A percentile compares a stretch with the other conserved stretches of the same genome.
Evolutionary conservation across 495 filamentous ascomycete species (phyloP).

Genomic region (Bacidia rubella): DNA sequence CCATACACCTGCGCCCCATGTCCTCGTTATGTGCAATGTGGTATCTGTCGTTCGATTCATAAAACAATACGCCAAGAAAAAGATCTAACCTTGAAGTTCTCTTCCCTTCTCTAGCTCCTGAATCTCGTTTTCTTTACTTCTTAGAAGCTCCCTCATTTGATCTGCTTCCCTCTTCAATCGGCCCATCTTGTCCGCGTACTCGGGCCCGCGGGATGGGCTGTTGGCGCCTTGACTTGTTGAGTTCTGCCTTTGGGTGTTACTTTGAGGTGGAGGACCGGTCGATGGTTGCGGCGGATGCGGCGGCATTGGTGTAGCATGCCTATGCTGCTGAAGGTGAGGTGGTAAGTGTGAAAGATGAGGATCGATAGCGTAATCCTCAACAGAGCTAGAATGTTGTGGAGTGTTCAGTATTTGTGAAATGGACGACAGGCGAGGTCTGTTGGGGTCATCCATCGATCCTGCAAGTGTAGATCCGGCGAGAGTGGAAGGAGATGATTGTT

Average conservation of each 20-base stretch:
- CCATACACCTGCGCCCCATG: neutral
- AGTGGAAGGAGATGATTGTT: slow-evolving; percentile 28
- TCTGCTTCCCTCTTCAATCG: slow-evolving; percentile 62
- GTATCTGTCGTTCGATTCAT: neutral
- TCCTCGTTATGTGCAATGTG: neutral
- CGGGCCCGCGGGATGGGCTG: slow-evolving; percentile 28
- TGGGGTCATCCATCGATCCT: slow-evolving; percentile 22
- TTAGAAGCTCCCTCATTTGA: slow-evolving; percentile 58
- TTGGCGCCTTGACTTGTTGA: slow-evolving; percentile 26
- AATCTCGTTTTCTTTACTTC: slow-evolving; percentile 65
- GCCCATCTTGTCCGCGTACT: slow-evolving; percentile 48
- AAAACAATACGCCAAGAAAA: neutral
- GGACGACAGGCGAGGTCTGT: slow-evolving; percentile 43
- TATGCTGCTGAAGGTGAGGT: slow-evolving; percentile 23
- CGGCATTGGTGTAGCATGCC: slow-evolving; percentile 21
- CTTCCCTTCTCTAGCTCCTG: slow-evolving; percentile 42
- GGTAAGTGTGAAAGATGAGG: slow-evolving; percentile 28
- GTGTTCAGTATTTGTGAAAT: slow-evolving; percentile 75
- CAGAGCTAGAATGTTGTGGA: slow-evolving; percentile 20
- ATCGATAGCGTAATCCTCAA: slow-evolving; percentile 36
- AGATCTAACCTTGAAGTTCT: slow-evolving; percentile 1
- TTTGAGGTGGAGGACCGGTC: slow-evolving; percentile 19
- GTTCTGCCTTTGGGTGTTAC: neutral
- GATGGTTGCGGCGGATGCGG: slow-evolving; percentile 19
- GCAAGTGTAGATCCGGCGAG: slow-evolving; percentile 22